These are phyloP conservation scores for Phytophthora ramorum DNA, from an alignment of 352 stramenopile genomes.

Conservation along the genomic window DNA sequence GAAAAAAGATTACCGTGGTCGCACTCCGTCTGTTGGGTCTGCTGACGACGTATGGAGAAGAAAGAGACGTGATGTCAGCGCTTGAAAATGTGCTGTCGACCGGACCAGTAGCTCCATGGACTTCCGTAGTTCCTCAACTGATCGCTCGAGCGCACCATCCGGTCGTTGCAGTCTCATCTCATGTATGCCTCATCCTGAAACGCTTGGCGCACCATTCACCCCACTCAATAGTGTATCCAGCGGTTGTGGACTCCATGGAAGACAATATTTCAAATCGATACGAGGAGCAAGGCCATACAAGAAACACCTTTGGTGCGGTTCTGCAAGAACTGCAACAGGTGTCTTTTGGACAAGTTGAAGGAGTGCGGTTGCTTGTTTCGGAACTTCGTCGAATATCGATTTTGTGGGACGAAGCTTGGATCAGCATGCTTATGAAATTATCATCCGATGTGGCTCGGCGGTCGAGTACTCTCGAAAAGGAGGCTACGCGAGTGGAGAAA, in stretches of 20 bases:
- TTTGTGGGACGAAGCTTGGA: slow-evolving; percentile 88
- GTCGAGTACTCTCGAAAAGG: slow-evolving; percentile 77
- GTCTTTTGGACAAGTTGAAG: slow-evolving; percentile 52
- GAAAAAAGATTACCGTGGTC: slow-evolving; percentile 54
- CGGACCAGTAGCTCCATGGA: slow-evolving; percentile 70
- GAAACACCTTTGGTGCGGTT: slow-evolving; percentile 45
- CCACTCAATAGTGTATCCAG: slow-evolving; percentile 79
- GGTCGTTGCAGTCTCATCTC: slow-evolving; percentile 47
- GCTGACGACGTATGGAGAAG: slow-evolving; percentile 66
- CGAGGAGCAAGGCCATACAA: slow-evolving; percentile 11
- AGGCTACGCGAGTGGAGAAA: slow-evolving; percentile 70
- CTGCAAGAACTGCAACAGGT: slow-evolving; percentile 49
- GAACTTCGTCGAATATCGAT: slow-evolving; percentile 83
- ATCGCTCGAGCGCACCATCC: slow-evolving; percentile 73
- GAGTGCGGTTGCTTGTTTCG: slow-evolving; percentile 66
- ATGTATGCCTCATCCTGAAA: slow-evolving; percentile 67
- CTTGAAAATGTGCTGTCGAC: slow-evolving; percentile 53
- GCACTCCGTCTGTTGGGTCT: slow-evolving; percentile 71
- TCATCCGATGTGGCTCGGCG: slow-evolving; percentile 72
- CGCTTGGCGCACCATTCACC: slow-evolving; percentile 69
- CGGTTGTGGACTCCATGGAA: slow-evolving; percentile 65
- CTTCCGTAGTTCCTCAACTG: slow-evolving; percentile 74
- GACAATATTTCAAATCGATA: background rate
- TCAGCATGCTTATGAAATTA: slow-evolving; percentile 74
- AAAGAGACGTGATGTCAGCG: slow-evolving; percentile 45